A percentile compares a stretch with the other conserved stretches of the same genome.
These are phyloP conservation scores for Xylariaceae sp. DNA, from an alignment of 2,329 filamentous ascomycete genomes.

Conservation along the genomic window DNA sequence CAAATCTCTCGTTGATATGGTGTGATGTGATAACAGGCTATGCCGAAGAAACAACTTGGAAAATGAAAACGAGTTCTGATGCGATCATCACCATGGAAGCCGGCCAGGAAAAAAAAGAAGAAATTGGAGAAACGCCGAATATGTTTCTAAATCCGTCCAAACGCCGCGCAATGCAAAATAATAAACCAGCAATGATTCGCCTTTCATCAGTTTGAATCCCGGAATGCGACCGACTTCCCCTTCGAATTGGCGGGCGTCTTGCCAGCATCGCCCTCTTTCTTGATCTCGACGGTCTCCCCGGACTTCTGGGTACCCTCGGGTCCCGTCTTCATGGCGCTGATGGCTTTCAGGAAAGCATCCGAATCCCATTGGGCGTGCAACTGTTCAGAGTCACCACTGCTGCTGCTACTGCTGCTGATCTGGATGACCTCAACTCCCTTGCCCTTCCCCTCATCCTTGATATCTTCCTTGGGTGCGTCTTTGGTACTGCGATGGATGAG, in stretches of 20 bases:
- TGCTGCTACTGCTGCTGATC: constrained; percentile 14
- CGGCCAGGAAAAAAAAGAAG: neutral
- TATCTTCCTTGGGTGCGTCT: constrained; percentile 11
- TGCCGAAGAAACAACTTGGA: too few relatives aligned
- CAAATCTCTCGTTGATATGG: too few relatives aligned
- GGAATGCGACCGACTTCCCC: constrained; percentile 31
- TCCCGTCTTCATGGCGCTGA: constrained; percentile 29
- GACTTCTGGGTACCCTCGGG: constrained; percentile 24
- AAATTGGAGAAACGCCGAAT: constrained; percentile 9
- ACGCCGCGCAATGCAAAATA: constrained; percentile 25
- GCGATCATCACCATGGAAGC: neutral
- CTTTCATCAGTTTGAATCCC: constrained; percentile 18
- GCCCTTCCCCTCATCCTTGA: constrained; percentile 26
- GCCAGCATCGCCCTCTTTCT: constrained; percentile 22
- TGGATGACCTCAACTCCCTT: constrained; percentile 17
- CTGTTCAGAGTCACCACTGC: constrained; percentile 17
- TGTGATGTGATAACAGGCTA: too few relatives aligned
- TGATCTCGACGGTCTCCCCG: constrained; percentile 20
- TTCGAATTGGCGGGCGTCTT: constrained; percentile 22
- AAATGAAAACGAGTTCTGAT: neutral
- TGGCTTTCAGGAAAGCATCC: constrained; percentile 31
- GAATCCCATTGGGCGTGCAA: constrained; percentile 29
- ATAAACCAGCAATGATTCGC: constrained; percentile 8
- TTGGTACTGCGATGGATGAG: constrained; percentile 49
- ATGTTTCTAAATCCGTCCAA: constrained; percentile 9